Percentiles rank a stretch among this genome's conserved stretches.
These are phyloP conservation scores for Chrysanthemum lavandulifolium DNA, from an alignment of 129 eudicot species.

Conservation along the genomic window DNA sequence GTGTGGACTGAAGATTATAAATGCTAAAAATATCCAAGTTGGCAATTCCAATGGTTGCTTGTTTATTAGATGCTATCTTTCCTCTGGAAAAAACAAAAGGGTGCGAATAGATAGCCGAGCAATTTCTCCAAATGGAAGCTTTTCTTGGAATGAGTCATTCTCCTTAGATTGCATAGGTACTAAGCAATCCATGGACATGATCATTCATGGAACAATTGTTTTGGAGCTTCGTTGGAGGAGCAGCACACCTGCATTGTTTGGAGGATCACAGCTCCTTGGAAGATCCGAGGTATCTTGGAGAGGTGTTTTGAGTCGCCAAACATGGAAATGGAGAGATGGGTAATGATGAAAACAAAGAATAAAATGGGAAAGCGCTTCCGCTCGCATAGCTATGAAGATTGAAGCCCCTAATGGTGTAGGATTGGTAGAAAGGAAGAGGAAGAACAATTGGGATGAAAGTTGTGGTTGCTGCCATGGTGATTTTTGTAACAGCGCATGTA, in stretches of 20 bases:
- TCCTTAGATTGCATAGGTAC: conserved; percentile 59
- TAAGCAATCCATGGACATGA: conserved; percentile 35
- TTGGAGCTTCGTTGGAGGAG: conserved; percentile 50
- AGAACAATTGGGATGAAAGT: conserved; percentile 19
- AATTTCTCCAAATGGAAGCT: conserved; percentile 33
- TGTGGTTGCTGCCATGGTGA: conserved; percentile 27
- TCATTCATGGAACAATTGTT: conserved; percentile 37
- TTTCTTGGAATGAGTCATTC: conserved; percentile 48
- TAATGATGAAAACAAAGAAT: conserved; percentile 36
- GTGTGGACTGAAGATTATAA: conserved; percentile 49
- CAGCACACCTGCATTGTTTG: conserved; percentile 21
- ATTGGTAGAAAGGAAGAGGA: conserved; percentile 25
- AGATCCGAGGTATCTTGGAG: conserved; percentile 58
- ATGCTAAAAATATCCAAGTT: conserved; percentile 51
- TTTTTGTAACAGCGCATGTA: conserved; percentile 33
- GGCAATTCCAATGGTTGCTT: conserved; percentile 31
- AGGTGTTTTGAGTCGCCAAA: conserved; percentile 41
- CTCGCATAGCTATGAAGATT: conserved; percentile 46
- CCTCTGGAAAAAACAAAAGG: conserved; percentile 57
- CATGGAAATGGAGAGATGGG: conserved; percentile 55
- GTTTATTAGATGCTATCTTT: conserved; percentile 66
- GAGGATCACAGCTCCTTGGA: conserved; percentile 59
- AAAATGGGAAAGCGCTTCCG: conserved; percentile 38
- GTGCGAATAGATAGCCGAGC: conserved; percentile 43
- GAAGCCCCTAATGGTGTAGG: conserved; percentile 16